Conservation (phyloP, 1,284 basidiomycete genomes). For the Malassezia pachydermatis region DNA sequence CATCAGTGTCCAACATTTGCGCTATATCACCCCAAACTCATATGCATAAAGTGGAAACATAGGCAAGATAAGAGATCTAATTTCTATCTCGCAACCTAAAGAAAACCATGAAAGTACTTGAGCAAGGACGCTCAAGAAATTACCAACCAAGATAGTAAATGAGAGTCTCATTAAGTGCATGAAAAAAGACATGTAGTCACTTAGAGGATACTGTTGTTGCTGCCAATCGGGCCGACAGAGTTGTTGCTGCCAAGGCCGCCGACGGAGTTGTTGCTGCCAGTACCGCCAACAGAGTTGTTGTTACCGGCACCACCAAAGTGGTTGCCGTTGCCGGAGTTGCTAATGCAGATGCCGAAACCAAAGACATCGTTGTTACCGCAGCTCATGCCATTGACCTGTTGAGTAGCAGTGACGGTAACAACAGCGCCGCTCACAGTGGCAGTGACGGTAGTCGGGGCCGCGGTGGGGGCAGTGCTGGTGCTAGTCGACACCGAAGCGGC, state of each 20-base stretch:
- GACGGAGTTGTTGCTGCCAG: not conserved
- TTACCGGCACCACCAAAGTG: too few species aligned
- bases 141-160: not conserved
- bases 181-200: not conserved
- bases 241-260: not conserved
- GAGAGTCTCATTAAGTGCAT: not conserved
- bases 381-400: not conserved
- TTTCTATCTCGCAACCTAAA: too few species aligned
- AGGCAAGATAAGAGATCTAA: too few species aligned
- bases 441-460: not conserved
- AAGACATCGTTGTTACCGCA: not conserved
- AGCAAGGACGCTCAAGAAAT: constrained; percentile 15
- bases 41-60: too few species aligned
- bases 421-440: not conserved
- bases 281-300: not conserved
- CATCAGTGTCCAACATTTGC: too few species aligned
- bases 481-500: not conserved
- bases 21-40: too few species aligned
- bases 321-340: too few species aligned
- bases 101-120: too few species aligned
- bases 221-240: too few species aligned
- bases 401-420: not conserved
- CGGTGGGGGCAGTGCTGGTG: not conserved
- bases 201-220: too few species aligned
- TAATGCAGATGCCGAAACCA: not conserved